phyloP scores from a whole-genome alignment of 495 filamentous ascomycete species.

The Daldinia caldariorum region DNA sequence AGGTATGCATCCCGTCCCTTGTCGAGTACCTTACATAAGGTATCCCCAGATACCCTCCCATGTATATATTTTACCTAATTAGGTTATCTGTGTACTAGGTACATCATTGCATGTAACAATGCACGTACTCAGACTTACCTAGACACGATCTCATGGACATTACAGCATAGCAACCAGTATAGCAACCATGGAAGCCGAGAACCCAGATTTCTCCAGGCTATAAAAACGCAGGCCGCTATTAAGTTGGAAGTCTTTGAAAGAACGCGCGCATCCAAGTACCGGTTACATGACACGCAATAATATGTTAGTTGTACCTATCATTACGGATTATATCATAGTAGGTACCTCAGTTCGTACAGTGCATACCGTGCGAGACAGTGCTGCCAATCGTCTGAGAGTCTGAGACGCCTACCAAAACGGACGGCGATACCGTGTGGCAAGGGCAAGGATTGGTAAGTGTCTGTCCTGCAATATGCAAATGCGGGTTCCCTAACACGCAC shows the following conservation, averaged over 20 bases:
- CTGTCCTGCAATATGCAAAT: conserved; percentile 42
- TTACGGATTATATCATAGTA: no score
- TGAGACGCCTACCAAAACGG: conserved; percentile 6
- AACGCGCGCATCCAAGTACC: conserved; percentile 26
- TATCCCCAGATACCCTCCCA: background rate
- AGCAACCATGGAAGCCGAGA: no score
- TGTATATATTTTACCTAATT: conserved; percentile 13
- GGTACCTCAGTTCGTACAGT: conserved; percentile 3
- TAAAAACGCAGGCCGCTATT: conserved; percentile 19
- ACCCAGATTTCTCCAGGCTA: no score
- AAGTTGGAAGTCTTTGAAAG: conserved; percentile 16
- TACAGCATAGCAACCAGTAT: no score
- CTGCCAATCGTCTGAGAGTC: conserved; percentile 14
- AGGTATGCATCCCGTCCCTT: conserved; percentile 5
- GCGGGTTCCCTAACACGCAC: conserved; percentile 38
- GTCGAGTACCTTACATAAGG: conserved; percentile 16
- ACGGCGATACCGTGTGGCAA: conserved; percentile 29
- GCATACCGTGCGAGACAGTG: conserved; percentile 26
- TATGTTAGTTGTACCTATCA: background rate
- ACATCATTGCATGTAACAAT: no score
- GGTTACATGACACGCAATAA: background rate
- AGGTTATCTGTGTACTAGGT: conserved; percentile 1
- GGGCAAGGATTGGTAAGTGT: conserved; percentile 33
- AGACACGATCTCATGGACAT: no score
- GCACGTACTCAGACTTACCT: no score